Evolutionary conservation across 2,329 filamentous ascomycete genomes (phyloP).

Genomic region (Fusarium xylarioides): DNA sequence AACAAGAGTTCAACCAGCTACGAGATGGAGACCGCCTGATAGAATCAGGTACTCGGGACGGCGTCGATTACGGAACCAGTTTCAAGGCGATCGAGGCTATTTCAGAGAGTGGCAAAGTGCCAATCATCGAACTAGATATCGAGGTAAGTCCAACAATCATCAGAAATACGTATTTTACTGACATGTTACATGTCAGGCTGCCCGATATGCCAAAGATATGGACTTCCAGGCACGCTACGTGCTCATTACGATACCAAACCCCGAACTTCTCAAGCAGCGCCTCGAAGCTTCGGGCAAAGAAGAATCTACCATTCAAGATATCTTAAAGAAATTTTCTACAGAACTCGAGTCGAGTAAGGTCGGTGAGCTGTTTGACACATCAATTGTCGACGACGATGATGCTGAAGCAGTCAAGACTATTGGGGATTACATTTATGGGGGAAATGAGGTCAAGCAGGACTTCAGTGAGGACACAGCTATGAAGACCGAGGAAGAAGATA

Average conservation of each 20-base stretch:
- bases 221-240: slow-evolving; percentile 65
- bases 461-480: slow-evolving; percentile 33
- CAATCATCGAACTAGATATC: slow-evolving; percentile 62
- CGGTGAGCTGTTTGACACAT: slow-evolving; percentile 42
- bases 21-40: slow-evolving; percentile 68
- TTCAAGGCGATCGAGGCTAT: slow-evolving; percentile 62
- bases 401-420: slow-evolving; percentile 38
- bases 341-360: slow-evolving; percentile 42
- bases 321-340: slow-evolving; percentile 32
- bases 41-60: slow-evolving; percentile 62
- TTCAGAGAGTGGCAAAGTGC: slow-evolving; percentile 65
- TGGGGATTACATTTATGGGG: slow-evolving; percentile 43
- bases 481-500: slow-evolving; percentile 22
- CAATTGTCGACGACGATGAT: slow-evolving; percentile 42
- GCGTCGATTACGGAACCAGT: slow-evolving; percentile 65
- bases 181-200: slow-evolving; percentile 52
- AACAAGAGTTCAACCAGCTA: slow-evolving; percentile 64
- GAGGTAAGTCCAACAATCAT: slow-evolving; percentile 54
- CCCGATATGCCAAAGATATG: slow-evolving; percentile 66
- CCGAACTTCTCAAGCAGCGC: slow-evolving; percentile 41
- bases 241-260: slow-evolving; percentile 57
- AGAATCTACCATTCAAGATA: slow-evolving; percentile 34
- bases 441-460: slow-evolving; percentile 9
- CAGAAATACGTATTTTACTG: background rate
- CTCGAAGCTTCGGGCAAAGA: slow-evolving; percentile 43